Conservation (phyloP, 805 yeast species). For the Candida khao-thaluensis region DNA sequence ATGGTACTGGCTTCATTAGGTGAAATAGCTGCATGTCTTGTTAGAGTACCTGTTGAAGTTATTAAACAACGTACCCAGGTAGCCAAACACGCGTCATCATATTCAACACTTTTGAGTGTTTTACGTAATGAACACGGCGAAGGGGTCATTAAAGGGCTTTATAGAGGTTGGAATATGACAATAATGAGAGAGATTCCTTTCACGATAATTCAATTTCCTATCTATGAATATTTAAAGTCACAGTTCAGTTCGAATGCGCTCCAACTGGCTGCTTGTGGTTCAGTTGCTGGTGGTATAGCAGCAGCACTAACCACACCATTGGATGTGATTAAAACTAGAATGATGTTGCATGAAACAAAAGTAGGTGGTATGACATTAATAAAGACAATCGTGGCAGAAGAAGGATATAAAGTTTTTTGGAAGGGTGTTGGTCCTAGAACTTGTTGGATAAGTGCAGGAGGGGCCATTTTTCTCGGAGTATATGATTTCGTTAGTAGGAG, state of each 20-base stretch:
- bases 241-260: conserved; percentile 42
- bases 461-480: conserved; percentile 93
- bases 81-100: conserved; percentile 52
- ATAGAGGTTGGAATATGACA: conserved; percentile 92
- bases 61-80: conserved; percentile 91
- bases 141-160: conserved; percentile 73
- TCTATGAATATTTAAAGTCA: conserved; percentile 79
- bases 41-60: conserved; percentile 96
- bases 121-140: conserved; percentile 69
- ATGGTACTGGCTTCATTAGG: conserved; percentile 89
- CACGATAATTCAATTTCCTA: conserved; percentile 92
- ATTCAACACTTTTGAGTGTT: conserved; percentile 63
- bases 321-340: conserved; percentile 76
- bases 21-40: conserved; percentile 89
- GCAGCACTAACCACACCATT: conserved; percentile 81
- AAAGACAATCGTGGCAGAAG: conserved; percentile 57
- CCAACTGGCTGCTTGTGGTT: conserved; percentile 63
- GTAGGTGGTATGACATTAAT: conserved; percentile 50
- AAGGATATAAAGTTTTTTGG: conserved; percentile 71
- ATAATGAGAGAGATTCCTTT: conserved; percentile 95
- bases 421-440: conserved; percentile 94
- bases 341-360: conserved; percentile 68
- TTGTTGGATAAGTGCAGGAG: conserved; percentile 97
- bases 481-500: conserved; percentile 67
- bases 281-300: conserved; percentile 78